phyloP scores from a whole-genome alignment of 2,329 filamentous ascomycete genomes.

The Clarireedia paspali region DNA sequence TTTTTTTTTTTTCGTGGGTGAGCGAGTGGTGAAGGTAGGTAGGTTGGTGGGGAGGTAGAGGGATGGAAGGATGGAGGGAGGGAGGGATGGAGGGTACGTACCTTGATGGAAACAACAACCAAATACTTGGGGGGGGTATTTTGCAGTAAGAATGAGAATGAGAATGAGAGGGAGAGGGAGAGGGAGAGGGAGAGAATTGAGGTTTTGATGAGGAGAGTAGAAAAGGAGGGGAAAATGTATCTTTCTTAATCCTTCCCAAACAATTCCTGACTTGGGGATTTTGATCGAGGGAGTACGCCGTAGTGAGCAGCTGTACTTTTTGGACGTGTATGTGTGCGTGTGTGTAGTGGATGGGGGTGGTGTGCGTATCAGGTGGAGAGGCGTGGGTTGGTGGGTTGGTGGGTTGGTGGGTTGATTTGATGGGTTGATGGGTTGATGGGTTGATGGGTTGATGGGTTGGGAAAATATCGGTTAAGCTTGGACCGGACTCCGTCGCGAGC shows the following conservation, averaged over 20 bases:
- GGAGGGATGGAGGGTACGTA: background rate
- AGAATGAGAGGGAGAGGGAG: background rate
- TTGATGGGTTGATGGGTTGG: background rate
- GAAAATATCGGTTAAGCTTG: background rate
- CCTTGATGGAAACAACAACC: background rate
- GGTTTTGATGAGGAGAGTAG: background rate
- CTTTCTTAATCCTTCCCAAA: too few relatives aligned
- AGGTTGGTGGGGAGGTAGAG: too few relatives aligned
- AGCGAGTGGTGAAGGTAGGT: background rate
- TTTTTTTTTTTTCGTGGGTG: background rate
- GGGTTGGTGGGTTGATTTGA: background rate
- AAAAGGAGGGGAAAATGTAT: background rate
- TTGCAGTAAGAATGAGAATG: background rate
- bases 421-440: background rate
- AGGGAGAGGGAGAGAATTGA: background rate
- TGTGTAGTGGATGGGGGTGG: too few relatives aligned
- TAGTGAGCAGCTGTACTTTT: too few relatives aligned
- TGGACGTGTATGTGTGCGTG: too few relatives aligned
- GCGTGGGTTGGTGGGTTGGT: background rate
- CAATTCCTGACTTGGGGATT: too few relatives aligned
- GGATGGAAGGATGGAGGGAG: background rate
- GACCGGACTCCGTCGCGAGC: background rate
- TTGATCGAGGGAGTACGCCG: too few relatives aligned
- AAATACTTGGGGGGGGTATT: constrained; percentile 2
- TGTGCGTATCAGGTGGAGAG: too few relatives aligned